Evolutionary conservation across 176 grass and related monocot genomes (phyloP), one percentile per base, ranked within the genome.

Genomic region (Bothriochloa decipiens): DNA sequence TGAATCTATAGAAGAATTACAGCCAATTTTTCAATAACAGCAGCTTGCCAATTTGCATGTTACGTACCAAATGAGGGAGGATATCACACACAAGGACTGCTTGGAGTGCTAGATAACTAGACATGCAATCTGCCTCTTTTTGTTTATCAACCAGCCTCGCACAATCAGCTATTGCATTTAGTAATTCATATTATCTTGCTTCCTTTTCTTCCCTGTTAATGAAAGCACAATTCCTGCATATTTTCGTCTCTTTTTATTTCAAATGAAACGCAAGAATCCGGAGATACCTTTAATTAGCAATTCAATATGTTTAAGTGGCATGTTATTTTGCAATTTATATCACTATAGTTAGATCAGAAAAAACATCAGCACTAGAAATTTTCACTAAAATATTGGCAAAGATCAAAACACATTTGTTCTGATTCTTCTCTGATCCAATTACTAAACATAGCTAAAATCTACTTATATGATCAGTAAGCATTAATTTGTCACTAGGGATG

Each of bases 341-440:
- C n/a, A 72, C 11, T 43, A 70, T 6, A 6, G n/a, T 12, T n/a
- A 72, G 58, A 25, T 64, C 61, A 43, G 35, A 3, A 10, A 65
- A 79, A 65, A 23, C 37, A 64, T 64, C 7, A 11, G 22, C 37
- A 17, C 12, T 18, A 41, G 1, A 71, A 43, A 11, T 63, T 62
- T 77, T 77, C 35, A 77, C 11, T 78, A 32, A 79, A 52, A 68
- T 68, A 9, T 33, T 32, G 7, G 13, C 40, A 72, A 62, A 77
- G 35, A 88, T 25, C 13, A 81, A 32, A 78, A 65, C 8, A 5
- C 2, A 8, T 78, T 41, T 5, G 3, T 65, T 39, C 20, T 71
- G 27, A 32, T 33, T 65, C 26, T 72, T 65, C 45, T 72, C 17
- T 20, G 35, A 83, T 40, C 39, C 29, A 32, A 32, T 32, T 32